Evolutionary conservation across 208 protist genomes (phyloP).

Genomic region (Acanthamoeba healyi): DNA sequence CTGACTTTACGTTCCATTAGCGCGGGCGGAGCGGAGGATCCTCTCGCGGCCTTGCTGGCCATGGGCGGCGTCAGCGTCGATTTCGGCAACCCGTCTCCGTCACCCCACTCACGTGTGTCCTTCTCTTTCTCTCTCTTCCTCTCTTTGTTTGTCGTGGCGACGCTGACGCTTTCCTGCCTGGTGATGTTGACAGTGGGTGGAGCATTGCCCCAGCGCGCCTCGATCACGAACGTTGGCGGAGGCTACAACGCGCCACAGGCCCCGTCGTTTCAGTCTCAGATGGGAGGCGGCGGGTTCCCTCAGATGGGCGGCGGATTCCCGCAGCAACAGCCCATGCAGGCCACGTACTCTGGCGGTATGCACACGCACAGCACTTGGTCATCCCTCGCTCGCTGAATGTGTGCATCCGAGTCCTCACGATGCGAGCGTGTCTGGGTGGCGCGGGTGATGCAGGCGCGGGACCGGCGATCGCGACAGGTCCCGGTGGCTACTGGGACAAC

Average conservation of each 20-base stretch:
- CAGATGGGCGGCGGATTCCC: background rate
- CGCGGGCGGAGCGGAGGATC: background rate
- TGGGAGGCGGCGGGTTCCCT: background rate
- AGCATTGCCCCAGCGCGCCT: background rate
- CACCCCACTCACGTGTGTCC: background rate
- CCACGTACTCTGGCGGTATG: background rate
- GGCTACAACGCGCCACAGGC: background rate
- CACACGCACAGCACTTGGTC: too few species aligned
- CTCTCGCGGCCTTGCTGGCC: background rate
- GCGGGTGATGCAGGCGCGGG: background rate
- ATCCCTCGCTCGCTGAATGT: too few species aligned
- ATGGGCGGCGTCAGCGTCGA: background rate
- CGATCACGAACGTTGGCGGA: background rate
- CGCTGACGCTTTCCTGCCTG: background rate
- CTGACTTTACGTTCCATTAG: background rate
- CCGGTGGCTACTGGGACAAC: slow-evolving; percentile 17
- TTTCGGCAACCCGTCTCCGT: background rate
- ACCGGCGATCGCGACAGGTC: background rate
- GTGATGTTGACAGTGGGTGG: background rate
- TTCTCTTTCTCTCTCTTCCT: background rate
- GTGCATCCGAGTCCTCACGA: too few species aligned
- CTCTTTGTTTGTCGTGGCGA: background rate
- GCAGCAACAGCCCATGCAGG: slow-evolving; percentile 22
- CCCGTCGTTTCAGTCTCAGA: background rate
- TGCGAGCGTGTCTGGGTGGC: too few species aligned